Base-by-base conservation (phyloP, 371 early-diverging fungal species). In the Mucor saturninus region DNA sequence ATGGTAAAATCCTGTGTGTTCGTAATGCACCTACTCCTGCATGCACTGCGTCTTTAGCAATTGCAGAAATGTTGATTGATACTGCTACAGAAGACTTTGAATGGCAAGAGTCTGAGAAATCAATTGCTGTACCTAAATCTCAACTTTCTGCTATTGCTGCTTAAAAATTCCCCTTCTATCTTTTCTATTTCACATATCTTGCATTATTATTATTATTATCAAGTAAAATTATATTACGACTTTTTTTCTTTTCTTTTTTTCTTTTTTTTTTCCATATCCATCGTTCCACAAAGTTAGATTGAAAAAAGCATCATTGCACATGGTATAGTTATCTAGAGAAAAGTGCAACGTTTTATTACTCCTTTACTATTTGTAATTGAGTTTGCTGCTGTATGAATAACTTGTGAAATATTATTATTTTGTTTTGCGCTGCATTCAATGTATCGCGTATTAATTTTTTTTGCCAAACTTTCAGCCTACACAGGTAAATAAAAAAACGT, bases 21-120 rank as follows among this genome's bases (percentile, higher is more conserved):
- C 72, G 81, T 53, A 81, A 81, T 64, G 81, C 81, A 35, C 81
- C 81, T 39, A 71, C 71, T 35, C 81, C 81, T 54, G 81, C 81
- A 48, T 76, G 76, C 6, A 81, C 78, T 54, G 78, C 73, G 35
- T 72, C 81, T 5, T 61, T 80, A 13, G 78, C 78, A 8, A 81
- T 77, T 59, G 78, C 68, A 43, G 81, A 81, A 61, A 72, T 77
- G 73, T 35, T 81, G 54, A 64, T 58, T 43, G 75, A 77, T 58
- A 64, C 61, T 10, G 81, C 81, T 42, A 71, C 69, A 3, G 72
- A 81, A 58, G 78, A 77, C 38, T 81, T 77, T 59, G 68, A 65
- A 32, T 75, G 77, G 77, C 56, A 68, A 49, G 21, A 48, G 49
- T 43, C 53, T 13, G 51, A 65, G 35, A 57, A 65, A 38, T 28